Evolutionary conservation across 441 rosid genomes (phyloP).

Genomic region (Mallotus repandus): DNA sequence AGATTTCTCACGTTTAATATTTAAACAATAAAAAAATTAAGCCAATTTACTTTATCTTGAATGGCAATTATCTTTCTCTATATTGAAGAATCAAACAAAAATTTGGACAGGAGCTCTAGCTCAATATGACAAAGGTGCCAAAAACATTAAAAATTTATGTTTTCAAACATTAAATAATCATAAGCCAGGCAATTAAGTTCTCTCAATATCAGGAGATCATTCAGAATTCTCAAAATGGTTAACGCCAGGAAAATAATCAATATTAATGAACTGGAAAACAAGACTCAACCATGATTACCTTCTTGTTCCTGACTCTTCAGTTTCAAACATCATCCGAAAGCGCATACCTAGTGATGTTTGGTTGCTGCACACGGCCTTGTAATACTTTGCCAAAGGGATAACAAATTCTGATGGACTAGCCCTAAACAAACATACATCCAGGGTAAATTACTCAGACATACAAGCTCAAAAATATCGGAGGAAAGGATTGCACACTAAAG

Average conservation of each 20-base stretch:
- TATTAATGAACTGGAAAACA: neutral
- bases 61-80: neutral
- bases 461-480: too few species aligned
- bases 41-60: too few species aligned
- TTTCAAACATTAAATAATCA: neutral
- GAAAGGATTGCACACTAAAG: neutral
- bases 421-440: slow-evolving; percentile 36
- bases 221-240: slow-evolving; percentile 1
- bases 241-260: neutral
- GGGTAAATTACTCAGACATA: slow-evolving; percentile 12
- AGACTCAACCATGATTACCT: slow-evolving; percentile 41
- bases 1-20: slow-evolving; percentile 6
- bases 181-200: neutral
- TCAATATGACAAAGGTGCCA: neutral
- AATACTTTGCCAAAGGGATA: slow-evolving; percentile 87
- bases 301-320: slow-evolving; percentile 91
- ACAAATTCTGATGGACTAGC: slow-evolving; percentile 95
- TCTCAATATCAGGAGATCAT: neutral
- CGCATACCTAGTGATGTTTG: slow-evolving; percentile 93
- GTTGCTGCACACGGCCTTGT: slow-evolving; percentile 68
- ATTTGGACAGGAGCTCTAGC: neutral
- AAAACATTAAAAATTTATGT: neutral
- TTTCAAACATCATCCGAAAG: slow-evolving; percentile 97
- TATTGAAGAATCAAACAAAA: neutral
- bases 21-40: neutral